phyloP scores from a whole-genome alignment of 495 filamentous ascomycete genomes.

The Chaetomium fimeti region DNA sequence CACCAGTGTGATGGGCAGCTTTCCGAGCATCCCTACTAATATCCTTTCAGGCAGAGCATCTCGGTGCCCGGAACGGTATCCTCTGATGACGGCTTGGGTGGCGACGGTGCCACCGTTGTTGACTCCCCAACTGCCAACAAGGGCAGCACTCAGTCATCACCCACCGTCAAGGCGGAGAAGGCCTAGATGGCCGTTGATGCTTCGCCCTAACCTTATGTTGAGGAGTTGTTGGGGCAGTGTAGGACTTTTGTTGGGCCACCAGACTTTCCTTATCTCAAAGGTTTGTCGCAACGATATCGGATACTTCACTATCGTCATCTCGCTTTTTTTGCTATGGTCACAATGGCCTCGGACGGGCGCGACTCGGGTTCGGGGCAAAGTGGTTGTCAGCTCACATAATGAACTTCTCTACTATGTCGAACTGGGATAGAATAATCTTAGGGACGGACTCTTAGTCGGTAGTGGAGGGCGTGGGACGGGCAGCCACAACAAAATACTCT shows the following conservation, averaged over 20 bases:
- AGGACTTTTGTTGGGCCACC: constrained; percentile 20
- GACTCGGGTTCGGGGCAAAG: constrained; percentile 13
- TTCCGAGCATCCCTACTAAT: constrained; percentile 33
- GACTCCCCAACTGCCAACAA: constrained; percentile 51
- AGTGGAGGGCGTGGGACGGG: constrained; percentile 28
- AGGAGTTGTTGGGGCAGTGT: constrained; percentile 11
- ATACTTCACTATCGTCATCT: constrained; percentile 35
- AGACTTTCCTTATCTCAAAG: constrained; percentile 28
- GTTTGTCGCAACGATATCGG: constrained; percentile 27
- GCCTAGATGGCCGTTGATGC: constrained; percentile 22
- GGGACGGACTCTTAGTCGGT: constrained; percentile 30
- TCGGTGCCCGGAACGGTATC: constrained; percentile 30
- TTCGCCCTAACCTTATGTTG: constrained; percentile 14
- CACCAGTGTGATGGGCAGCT: background rate
- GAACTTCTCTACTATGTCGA: constrained; percentile 30
- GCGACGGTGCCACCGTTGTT: constrained; percentile 51
- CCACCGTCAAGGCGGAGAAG: constrained; percentile 49
- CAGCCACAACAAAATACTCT: constrained; percentile 30
- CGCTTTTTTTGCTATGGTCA: constrained; percentile 27
- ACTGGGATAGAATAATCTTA: constrained; percentile 28
- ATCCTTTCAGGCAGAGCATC: constrained; percentile 32
- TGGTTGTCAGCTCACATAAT: constrained; percentile 36
- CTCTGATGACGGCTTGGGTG: constrained; percentile 45
- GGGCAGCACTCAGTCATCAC: constrained; percentile 52
- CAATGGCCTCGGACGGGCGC: constrained; percentile 13